These are phyloP conservation scores for Deuterostichococcus epilithicus DNA, from an alignment of 139 green algal species.

Conservation along the genomic window DNA sequence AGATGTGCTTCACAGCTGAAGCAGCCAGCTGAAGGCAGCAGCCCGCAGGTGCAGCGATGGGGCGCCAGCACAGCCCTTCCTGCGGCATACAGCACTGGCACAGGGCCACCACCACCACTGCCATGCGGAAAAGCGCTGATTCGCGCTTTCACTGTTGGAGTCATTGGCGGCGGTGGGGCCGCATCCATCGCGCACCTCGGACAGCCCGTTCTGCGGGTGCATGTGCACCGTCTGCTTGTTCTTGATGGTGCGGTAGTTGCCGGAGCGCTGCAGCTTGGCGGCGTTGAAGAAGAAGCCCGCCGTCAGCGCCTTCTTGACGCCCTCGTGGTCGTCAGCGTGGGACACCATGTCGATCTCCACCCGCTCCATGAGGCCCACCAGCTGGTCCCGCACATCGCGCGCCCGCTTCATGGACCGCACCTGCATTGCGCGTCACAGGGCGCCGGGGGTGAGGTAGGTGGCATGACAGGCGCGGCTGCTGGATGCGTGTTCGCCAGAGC, in stretches of 20 bases:
- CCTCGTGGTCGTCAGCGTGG: slow-evolving; percentile 69
- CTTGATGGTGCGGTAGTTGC: slow-evolving; percentile 95
- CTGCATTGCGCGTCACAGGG: no score
- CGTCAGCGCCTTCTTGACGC: slow-evolving; percentile 49
- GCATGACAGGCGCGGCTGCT: not conserved
- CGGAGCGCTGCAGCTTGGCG: slow-evolving; percentile 78
- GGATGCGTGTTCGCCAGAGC: not conserved
- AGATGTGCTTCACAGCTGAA: no score
- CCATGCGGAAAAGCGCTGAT: no score
- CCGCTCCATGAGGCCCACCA: slow-evolving; percentile 92
- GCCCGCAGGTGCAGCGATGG: no score
- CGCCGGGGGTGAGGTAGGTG: not conserved
- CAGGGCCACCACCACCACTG: no score
- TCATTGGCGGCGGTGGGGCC: no score
- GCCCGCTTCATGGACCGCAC: slow-evolving; percentile 92
- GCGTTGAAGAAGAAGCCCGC: slow-evolving; percentile 97
- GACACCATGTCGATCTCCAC: slow-evolving; percentile 89
- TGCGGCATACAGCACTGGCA: no score
- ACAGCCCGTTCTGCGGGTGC: slow-evolving; percentile 81
- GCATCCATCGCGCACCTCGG: slow-evolving; percentile 38
- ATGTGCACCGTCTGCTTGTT: slow-evolving; percentile 93
- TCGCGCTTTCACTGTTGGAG: no score
- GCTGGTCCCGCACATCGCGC: slow-evolving; percentile 93
- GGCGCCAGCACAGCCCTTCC: no score
- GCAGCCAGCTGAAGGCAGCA: no score